Percentiles rank a stretch among this genome's conserved stretches.
phyloP scores from a whole-genome alignment of 2,329 filamentous ascomycete genomes.

The Aspergillus sp. region DNA sequence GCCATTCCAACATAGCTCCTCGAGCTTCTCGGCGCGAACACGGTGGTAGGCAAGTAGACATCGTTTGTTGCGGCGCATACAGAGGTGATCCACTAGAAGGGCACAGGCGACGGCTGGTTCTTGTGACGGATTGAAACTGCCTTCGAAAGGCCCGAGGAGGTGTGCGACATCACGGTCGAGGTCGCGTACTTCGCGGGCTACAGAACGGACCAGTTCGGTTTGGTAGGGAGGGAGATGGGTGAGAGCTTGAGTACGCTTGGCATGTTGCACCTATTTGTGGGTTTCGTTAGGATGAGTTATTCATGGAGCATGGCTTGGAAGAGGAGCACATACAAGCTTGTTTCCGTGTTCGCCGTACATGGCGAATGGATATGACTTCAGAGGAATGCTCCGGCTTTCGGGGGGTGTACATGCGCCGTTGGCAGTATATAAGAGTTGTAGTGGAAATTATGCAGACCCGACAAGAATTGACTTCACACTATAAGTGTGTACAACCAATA shows the following conservation, averaged over 20 bases:
- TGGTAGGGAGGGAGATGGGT: constrained; percentile 87
- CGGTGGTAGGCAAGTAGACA: constrained; percentile 93
- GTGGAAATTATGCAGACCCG: not conserved
- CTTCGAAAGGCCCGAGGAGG: constrained; percentile 79
- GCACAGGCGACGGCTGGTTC: constrained; percentile 85
- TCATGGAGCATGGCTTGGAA: not conserved
- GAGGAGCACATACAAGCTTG: constrained; percentile 66
- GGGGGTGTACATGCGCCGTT: not conserved
- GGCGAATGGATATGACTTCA: not conserved
- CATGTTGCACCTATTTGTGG: constrained; percentile 75
- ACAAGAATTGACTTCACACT: not conserved
- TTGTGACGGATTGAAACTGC: constrained; percentile 79
- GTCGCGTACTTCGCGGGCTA: constrained; percentile 89
- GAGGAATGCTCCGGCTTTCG: not conserved
- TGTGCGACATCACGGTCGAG: constrained; percentile 81
- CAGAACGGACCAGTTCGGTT: constrained; percentile 82
- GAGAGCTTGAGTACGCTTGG: constrained; percentile 89
- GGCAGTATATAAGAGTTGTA: not conserved
- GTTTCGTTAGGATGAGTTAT: not conserved
- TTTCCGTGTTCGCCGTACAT: constrained; percentile 91
- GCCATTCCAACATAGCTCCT: constrained; percentile 91
- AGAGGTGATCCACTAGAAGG: constrained; percentile 87
- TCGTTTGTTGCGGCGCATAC: constrained; percentile 93
- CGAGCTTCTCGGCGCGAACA: constrained; percentile 84
- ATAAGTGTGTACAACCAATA: not conserved